These are phyloP conservation scores for Chaetomium globosum DNA, from an alignment of 2,329 filamentous ascomycete genomes.

Conservation along the genomic window DNA sequence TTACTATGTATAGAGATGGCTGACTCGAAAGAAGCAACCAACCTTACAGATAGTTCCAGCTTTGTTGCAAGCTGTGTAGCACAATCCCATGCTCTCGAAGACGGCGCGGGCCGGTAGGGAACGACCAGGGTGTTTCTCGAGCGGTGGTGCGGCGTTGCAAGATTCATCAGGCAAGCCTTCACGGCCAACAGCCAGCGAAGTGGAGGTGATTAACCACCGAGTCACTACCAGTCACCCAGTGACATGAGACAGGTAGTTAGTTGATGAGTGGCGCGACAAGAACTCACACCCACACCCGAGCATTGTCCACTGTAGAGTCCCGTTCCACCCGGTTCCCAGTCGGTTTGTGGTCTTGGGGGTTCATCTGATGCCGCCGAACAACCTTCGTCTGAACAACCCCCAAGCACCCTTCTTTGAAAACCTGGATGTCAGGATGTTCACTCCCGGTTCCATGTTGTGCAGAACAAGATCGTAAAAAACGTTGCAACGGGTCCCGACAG, in stretches of 20 bases:
- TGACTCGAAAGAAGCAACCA: background rate
- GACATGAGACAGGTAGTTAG: background rate
- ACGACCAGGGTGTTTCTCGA: conserved; percentile 3
- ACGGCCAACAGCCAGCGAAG: conserved; percentile 26
- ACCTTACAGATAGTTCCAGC: background rate
- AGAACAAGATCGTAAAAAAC: background rate
- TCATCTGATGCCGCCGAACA: background rate
- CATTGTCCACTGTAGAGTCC: background rate
- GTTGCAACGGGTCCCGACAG: background rate
- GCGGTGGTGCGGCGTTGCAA: conserved; percentile 29
- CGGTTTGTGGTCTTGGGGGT: background rate
- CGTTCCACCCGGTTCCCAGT: background rate
- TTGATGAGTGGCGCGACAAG: conserved; percentile 20
- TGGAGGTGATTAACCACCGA: conserved; percentile 14
- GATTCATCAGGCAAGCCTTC: conserved; percentile 26
- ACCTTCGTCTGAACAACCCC: background rate
- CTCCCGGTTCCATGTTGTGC: background rate
- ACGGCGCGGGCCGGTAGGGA: conserved; percentile 2
- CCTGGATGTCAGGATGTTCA: background rate
- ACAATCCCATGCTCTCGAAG: background rate
- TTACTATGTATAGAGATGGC: conserved; percentile 3
- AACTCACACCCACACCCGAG: background rate
- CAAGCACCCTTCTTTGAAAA: background rate
- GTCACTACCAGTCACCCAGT: conserved; percentile 5
- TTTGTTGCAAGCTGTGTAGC: conserved; percentile 9